Evolutionary conservation across 768 basidiomycete genomes (phyloP).

Genomic region (Mycena filopes): DNA sequence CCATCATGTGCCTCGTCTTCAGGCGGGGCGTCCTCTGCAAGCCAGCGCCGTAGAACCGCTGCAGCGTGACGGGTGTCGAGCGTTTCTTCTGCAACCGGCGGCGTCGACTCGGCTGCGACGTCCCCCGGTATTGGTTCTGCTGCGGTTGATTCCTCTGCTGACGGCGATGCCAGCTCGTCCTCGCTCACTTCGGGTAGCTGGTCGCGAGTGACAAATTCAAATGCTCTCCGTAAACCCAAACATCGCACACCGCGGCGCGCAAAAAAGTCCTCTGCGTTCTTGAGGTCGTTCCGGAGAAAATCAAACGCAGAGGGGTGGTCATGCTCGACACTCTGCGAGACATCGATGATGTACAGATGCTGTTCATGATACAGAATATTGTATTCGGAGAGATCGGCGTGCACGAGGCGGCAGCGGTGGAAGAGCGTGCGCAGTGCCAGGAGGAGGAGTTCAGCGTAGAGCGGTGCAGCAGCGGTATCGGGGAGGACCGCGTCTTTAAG

Average conservation of each 20-base stretch:
- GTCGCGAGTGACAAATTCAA: slow-evolving; percentile 87
- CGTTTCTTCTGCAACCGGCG: neutral
- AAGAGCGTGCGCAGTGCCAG: slow-evolving; percentile 86
- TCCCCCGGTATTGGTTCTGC: neutral
- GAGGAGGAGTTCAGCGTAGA: slow-evolving; percentile 86
- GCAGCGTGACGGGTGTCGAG: slow-evolving; percentile 6
- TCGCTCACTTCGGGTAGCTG: slow-evolving; percentile 49
- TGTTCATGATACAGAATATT: slow-evolving; percentile 89
- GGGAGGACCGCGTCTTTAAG: slow-evolving; percentile 85
- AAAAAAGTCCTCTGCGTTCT: slow-evolving; percentile 95
- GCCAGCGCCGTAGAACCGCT: slow-evolving; percentile 36
- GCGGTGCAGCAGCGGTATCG: slow-evolving; percentile 56
- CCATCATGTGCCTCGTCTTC: slow-evolving; percentile 42
- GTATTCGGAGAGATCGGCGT: slow-evolving; percentile 98
- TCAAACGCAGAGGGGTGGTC: slow-evolving; percentile 97
- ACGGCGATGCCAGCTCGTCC: slow-evolving; percentile 30
- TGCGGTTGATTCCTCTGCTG: neutral
- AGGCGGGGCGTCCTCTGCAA: slow-evolving; percentile 26
- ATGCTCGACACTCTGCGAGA: slow-evolving; percentile 98
- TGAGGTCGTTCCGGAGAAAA: slow-evolving; percentile 92
- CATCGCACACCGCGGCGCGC: slow-evolving; percentile 75
- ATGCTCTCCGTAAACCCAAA: slow-evolving; percentile 83
- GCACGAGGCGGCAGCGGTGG: slow-evolving; percentile 91
- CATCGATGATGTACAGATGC: slow-evolving; percentile 95
- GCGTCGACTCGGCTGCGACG: slow-evolving; percentile 42